Evolutionary conservation across 1,139 yeast species (phyloP), one percentile per base, ranked within the genome.

Genomic region (Taiozyma sp.): DNA sequence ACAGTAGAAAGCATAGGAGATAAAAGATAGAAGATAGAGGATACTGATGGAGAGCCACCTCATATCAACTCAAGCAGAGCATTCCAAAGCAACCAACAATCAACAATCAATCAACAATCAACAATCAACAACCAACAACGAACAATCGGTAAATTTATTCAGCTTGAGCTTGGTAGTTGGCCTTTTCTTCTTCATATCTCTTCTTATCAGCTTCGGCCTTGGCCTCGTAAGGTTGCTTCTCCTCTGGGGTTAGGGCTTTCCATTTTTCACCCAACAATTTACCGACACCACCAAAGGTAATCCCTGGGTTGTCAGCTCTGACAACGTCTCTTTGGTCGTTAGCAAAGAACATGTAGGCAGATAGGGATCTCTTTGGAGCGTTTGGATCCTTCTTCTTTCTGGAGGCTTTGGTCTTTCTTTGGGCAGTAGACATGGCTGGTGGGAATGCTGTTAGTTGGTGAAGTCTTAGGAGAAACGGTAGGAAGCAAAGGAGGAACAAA

Each of bases 331-430:
- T 91, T 82, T 88, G 87, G 68, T 91, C 97, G 69, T 90, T 91
- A 65, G 99, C 98, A 69, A 92, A 93, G 81, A 88, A 92, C 98
- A 93, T 92, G 84, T 93, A 93, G 51, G 98, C 97, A 57, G 97
- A 90, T 70, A 93, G 78, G 40, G 98, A 90, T 74, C 98, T 87
- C 89, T 93, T 93, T 71, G 99, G 99, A 60, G 99, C 99, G 74
- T 92, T 92, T 76, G 98, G 98, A 75, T 93, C 69, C 67, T 68
- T 68, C 68, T 68, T 68, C 69, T 65, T 68, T 66, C 70, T 68
- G 48, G 61, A 46, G 51, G 62, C 54, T 54, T 64, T 68, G 39
- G 57, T 49, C 61, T 67, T 71, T 64, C 68, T 69, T 54, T 66
- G 65, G 52, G 70, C 73, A 51, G 57, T 57, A 49, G 76, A 72